These are phyloP conservation scores for Pulveroboletus frians DNA, from an alignment of 768 basidiomycete species.

Conservation along the genomic window DNA sequence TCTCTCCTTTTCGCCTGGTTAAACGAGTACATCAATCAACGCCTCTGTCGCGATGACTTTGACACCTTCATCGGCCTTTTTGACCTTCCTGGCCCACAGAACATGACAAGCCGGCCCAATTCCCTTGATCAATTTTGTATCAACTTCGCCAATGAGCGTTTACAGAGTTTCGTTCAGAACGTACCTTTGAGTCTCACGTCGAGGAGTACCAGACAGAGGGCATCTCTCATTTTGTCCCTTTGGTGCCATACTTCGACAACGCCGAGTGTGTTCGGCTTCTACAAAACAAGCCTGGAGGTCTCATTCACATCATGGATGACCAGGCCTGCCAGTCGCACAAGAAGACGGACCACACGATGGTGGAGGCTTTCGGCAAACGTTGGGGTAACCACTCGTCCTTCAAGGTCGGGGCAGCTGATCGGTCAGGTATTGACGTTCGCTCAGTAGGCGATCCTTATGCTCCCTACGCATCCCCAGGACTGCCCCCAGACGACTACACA, in stretches of 20 bases:
- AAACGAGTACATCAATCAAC: constrained; percentile 94
- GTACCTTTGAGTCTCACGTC: constrained; percentile 74
- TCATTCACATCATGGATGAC: constrained; percentile 97
- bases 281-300: constrained; percentile 81
- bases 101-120: constrained; percentile 81
- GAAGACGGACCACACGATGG: constrained; percentile 92
- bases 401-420: constrained; percentile 71
- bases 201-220: constrained; percentile 84
- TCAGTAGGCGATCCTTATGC: constrained; percentile 66
- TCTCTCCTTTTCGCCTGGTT: constrained; percentile 94
- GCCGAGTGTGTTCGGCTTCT: constrained; percentile 82
- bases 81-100: constrained; percentile 91
- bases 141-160: constrained; percentile 92
- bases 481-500: constrained; percentile 40
- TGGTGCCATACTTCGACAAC: constrained; percentile 84
- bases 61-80: constrained; percentile 88
- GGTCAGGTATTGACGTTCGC: constrained; percentile 60
- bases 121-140: constrained; percentile 95
- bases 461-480: constrained; percentile 58
- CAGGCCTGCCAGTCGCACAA: constrained; percentile 81
- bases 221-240: constrained; percentile 62
- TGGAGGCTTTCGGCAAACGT: constrained; percentile 88
- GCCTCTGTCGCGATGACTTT: constrained; percentile 91
- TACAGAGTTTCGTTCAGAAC: constrained; percentile 83
- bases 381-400: constrained; percentile 94